Evolutionary conservation across 2,329 filamentous ascomycete genomes (phyloP), one percentile per base, ranked within the genome.

Genomic region (Trichophyton mentagrophytes): DNA sequence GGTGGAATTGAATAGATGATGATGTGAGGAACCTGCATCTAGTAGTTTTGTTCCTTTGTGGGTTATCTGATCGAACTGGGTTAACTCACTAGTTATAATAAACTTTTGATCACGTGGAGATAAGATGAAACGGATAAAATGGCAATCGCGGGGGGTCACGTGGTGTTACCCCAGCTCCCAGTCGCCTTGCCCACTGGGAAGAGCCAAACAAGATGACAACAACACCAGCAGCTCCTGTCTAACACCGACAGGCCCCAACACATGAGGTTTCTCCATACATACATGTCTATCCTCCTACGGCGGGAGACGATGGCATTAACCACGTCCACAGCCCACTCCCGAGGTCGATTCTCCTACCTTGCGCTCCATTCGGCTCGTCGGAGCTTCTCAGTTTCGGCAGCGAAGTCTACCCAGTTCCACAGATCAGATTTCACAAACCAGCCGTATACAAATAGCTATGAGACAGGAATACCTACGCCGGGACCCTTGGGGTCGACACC

Each of bases 361-460:
- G 69, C 69, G 46, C 67, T 69, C 42, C 74, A 68, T 38, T 67
- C 66, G 40, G 67, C 73, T 57, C 63, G 63, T 46, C 69, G 67
- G 25, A 64, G 61, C 30, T 64, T 75, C 61, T 72, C 73, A 30
- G 67, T 70, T 11, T 71, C 70, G 30, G 69, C 72, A 51, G 66
- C 72, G 57, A 64, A 66, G 51, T 78, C 77, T 3, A 74, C 78
- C 25, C 76, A 80, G 62, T 85, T 83, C 66, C 76, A 79, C 65
- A 79, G 82, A 44, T 82, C 82, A 7, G 83, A 86, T 72, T 86
- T 86, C 65, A 78, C 80, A 61, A 80, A 78, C 59, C 83, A 85
- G 67, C 80, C 80, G 17, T 87, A 80, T 70, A 83, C 82, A 7
- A 78, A 80, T 49, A 79, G 78, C 64, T 87, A 87, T 73, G 85